Base-by-base conservation (phyloP, 106 monocot species). In the Dactylorhiza incarnata region DNA sequence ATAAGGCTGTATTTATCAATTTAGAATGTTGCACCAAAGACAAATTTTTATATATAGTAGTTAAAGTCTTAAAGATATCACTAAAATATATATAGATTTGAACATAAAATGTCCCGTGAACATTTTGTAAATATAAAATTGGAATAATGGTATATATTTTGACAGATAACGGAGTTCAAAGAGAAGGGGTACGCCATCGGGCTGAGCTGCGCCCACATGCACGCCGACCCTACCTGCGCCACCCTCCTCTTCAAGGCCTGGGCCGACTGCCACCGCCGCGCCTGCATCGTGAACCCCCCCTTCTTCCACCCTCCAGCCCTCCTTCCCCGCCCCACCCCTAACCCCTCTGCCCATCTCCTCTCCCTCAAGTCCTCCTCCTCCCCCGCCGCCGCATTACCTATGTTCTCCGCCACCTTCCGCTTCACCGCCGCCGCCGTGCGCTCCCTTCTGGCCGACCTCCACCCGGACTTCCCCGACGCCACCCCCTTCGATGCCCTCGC, bases 291-390 rank as follows among this genome's bases (percentile, higher is more conserved):
- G 74, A 53, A 79, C 80, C 91, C 93, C 7, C 96, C 96, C 8
- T 95, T 95, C 90, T 88, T 95, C 86, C 87, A 95, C 78, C 84
- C 92, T 0, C 86, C 87, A 9, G 95, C 74, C 66, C 89, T 96
- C 73, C 49, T 74, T 71, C 72, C 82, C 81, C 82, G 81, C 20
- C 62, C 90, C 74, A 19, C 43, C 19, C 86, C 84, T 75, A 76
- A 78, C 74, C 78, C 84, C 10, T 53, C 73, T 73, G 58, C 85
- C 49, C 58, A 69, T 19, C 76, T 86, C 77, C 92, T 91, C 26
- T 56, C 74, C 70, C 14, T 29, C 75, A 89, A 95, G 54, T 82
- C 89, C 43, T 3, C 22, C 16, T 4, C 15, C 3, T 2, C 77
- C 17, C 72, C 56, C 5, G 12, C 11, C 2, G 4, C 73, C 16